Percentiles rank a stretch among this genome's conserved stretches.
Evolutionary conservation across 768 basidiomycete species (phyloP).

Genomic region (Leccinum imitatum): DNA sequence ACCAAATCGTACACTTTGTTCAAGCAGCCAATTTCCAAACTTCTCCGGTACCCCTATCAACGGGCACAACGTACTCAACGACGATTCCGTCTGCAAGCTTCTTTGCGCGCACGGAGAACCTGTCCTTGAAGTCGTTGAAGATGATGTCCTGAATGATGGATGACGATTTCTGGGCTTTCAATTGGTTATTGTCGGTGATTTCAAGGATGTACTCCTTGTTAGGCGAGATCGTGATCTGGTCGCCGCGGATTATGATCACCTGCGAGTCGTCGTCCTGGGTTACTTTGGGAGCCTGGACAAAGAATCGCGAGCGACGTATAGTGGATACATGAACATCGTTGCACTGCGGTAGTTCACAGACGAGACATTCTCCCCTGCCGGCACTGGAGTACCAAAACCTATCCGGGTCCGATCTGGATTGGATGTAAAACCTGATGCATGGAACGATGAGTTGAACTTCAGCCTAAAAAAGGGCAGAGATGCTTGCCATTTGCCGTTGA

Average conservation of each 20-base stretch:
- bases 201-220: neutral
- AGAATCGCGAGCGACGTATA: neutral
- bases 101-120: neutral
- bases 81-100: neutral
- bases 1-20: neutral
- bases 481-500: neutral
- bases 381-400: neutral
- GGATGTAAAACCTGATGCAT: neutral
- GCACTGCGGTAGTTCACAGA: neutral
- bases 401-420: neutral
- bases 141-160: neutral
- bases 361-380: neutral
- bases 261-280: neutral
- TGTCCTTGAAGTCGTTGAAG: neutral
- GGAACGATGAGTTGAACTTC: neutral
- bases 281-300: neutral
- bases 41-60: neutral
- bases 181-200: neutral
- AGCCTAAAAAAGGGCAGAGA: neutral
- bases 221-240: neutral
- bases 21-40: neutral
- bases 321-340: neutral
- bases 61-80: neutral
- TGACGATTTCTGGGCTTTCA: neutral
- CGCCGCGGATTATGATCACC: neutral